Base-by-base conservation (phyloP, 1,284 basidiomycete genomes). In the Naganishia sp. region DNA sequence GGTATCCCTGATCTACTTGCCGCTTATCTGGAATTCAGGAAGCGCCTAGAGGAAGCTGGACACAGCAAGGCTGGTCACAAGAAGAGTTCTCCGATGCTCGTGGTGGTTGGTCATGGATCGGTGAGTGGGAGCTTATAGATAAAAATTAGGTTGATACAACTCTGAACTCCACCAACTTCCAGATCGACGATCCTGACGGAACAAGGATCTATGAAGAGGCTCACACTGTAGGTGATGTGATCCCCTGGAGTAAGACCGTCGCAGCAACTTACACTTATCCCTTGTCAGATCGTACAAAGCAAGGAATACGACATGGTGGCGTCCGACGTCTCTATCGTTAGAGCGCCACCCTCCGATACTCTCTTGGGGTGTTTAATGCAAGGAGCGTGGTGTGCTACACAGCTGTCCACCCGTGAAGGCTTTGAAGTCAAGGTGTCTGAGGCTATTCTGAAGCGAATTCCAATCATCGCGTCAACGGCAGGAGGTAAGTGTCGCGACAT, bases 391-490 rank as follows among this genome's bases (percentile, higher is more conserved):
- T 73, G 75, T 2, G 76, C 73, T 11, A 74, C 73, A 6, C 77
- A 77, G 66, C 69, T 77, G 7, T 75, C 72, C 9, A 77, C 77
- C 21, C 66, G 71, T 68, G 91, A 94, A 81, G 91, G 91, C 50
- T 94, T 94, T 80, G 92, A 94, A 74, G 90, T 94, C 78, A 93
- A 93, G 78, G 91, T 93, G 64, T 92, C 90, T 50, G 92, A 94
- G 80, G 90, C 89, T 21, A 83, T 94, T 61, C 89, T 93, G 77
- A 85, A 89, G 39, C 88, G 89, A 70, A 88, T 89, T 68, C 90
- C 91, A 32, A 84, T 92, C 70, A 84, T 94, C 73, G 89, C 89
- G 17, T 87, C 83, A 63, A 85, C 83, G 67, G 92, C 91, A 1
- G 91, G 91, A 68, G 91, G 64, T 66, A 45, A 58, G 64, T 21